Evolutionary conservation across 2,329 filamentous ascomycete species (phyloP), one percentile per base, ranked within the genome.

Genomic region (Aspergillus jensenii): DNA sequence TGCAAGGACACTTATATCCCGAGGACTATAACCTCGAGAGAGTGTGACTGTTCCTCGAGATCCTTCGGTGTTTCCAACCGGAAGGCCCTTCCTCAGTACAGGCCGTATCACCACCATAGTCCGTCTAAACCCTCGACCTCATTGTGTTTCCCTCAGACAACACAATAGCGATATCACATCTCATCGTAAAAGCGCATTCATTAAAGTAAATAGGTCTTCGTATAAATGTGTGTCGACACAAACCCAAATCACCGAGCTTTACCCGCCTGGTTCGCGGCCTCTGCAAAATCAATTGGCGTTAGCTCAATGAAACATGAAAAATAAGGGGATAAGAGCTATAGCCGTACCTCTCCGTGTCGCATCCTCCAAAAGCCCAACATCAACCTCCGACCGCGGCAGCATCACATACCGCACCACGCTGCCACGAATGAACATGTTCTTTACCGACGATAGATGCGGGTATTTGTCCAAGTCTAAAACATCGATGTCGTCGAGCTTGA

Each of bases 391-490:
- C 7, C 88, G 88, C 0, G 93, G 92, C 51, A 97, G 80, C 75
- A 97, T 91, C 50, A 97, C 91, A 71, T 97, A 97, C 67, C 93
- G 84, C 63, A 97, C 93, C 45, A 96, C 93, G 56, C 90, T 96
- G 33, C 93, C 93, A 69, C 93, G 86, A 70, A 97, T 96, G 73
- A 97, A 97, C 78, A 96, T 91, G 71, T 96, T 96, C 81, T 96
- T 96, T 65, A 96, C 92, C 17, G 91, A 89, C 61, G 85, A 88
- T 76, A 99, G 78, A 77, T 99, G 95, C 51, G 95, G 95, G 74
- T 97, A 98, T 77, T 93, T 92, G 71, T 95, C 80, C 79, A 98
- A 91, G 66, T 99, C 93, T 25, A 96, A 84, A 33, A 98, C 93
- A 62, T 88, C 84, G 61, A 98, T 96, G 71, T 97, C 91, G 72